These are phyloP conservation scores for Talaromyces amestolkiae DNA, from an alignment of 2,329 filamentous ascomycete species.

Conservation along the genomic window DNA sequence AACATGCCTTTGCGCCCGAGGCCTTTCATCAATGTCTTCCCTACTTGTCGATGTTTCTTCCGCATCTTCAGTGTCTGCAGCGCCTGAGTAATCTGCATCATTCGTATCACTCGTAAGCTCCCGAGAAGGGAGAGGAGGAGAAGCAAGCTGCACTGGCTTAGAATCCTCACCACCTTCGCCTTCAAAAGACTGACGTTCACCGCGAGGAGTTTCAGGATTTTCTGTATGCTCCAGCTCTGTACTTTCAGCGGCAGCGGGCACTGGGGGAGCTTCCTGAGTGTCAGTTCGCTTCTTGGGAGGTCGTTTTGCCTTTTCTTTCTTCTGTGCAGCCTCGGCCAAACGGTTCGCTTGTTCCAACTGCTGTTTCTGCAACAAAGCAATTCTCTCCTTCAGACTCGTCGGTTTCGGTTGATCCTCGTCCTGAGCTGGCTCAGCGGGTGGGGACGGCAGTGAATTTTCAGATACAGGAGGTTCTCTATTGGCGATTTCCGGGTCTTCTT, in stretches of 20 bases:
- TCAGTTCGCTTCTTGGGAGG: constrained; percentile 62
- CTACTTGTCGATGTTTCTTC: constrained; percentile 64
- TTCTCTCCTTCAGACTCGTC: constrained; percentile 89
- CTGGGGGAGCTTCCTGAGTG: constrained; percentile 42
- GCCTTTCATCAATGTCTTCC: constrained; percentile 68
- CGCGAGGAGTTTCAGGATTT: constrained; percentile 33
- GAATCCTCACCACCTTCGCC: constrained; percentile 24
- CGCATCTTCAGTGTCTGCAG: constrained; percentile 62
- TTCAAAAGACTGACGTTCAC: constrained; percentile 33
- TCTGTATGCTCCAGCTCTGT: constrained; percentile 32
- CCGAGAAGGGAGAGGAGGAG: constrained; percentile 43
- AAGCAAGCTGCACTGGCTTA: constrained; percentile 26
- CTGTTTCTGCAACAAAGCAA: constrained; percentile 89
- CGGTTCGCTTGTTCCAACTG: constrained; percentile 85
- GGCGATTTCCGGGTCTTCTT: constrained; percentile 68
- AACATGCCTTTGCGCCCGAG: constrained; percentile 22
- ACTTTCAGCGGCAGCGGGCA: constrained; percentile 24
- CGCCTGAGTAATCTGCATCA: constrained; percentile 64
- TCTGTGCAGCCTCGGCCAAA: constrained; percentile 72
- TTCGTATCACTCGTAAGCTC: constrained; percentile 62
- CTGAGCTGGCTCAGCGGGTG: constrained; percentile 47
- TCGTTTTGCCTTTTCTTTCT: constrained; percentile 85
- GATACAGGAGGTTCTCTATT: constrained; percentile 36
- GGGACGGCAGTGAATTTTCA: constrained; percentile 29
- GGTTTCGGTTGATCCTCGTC: constrained; percentile 85